Base-by-base conservation (phyloP, 2,329 filamentous ascomycete species). In the Aspergillus calidoustus region DNA sequence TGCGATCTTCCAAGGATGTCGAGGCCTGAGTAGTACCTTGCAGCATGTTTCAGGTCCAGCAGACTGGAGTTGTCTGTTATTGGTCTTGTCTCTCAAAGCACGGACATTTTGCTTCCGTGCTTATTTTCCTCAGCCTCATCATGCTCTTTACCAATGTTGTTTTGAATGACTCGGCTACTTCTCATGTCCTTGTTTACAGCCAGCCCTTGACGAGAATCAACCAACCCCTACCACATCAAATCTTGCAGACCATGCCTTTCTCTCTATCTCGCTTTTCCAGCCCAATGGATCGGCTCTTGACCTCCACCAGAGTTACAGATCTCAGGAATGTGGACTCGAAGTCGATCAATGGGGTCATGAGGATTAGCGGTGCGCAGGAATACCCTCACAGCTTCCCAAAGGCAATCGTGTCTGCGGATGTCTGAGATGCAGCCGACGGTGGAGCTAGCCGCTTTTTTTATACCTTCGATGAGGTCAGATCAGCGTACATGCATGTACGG, bases 21-120 rank as follows among this genome's bases (percentile, higher is more conserved):
- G 34, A 41, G 13, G 34, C 13, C 57, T 19, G 62, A 30, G n/a
- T 22, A 50, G 44, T 63, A 59, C 67, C 64, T 69, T 68, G 66
- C 67, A 68, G 65, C 49, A 50, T 56, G 65, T 66, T 43, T 56
- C 57, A 66, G 46, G 17, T 34, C 54, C 51, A 57, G 25, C 47
- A 28, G 25, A 53, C 30, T 38, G 47, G 34, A 54, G 23, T 38
- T 15, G 41, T 19, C 34, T 31, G 9, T 25, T 22, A 61, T 61
- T 49, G 50, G 43, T 11, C 57, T 51, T 28, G 41, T 6, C 41
- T 38, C 15, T 25, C 22, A 25, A 41, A 38, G n/a, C 48, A 13
- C 25, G 23, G 55, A 41, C 15, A 52, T 31, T 51, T 51, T 31
- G 28, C 55, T 52, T 51, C 38, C 31, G 41, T 54, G 50, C 7